phyloP scores from a whole-genome alignment of 768 basidiomycete genomes.

The Coprinopsis sp. region DNA sequence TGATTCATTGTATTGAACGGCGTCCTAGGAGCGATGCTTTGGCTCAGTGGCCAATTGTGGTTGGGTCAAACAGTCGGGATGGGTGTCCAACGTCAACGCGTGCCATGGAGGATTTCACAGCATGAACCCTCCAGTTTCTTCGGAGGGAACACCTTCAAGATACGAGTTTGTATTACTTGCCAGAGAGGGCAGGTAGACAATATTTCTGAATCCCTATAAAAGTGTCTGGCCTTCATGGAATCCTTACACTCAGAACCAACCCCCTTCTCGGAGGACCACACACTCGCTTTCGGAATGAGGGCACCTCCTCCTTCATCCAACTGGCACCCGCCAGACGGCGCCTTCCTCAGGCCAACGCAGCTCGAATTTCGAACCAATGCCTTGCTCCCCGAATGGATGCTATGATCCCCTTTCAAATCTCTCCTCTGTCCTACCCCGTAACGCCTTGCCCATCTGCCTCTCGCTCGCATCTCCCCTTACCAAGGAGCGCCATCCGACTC shows the following conservation, averaged over 20 bases:
- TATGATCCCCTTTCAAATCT: not conserved
- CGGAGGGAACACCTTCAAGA: not conserved
- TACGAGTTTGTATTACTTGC: not conserved
- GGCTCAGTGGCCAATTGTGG: not conserved
- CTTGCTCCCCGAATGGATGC: not conserved
- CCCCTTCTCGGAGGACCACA: too few species aligned
- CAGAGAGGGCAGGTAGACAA: not conserved
- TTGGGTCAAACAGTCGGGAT: not conserved
- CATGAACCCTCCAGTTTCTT: not conserved
- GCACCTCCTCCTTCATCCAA: too few species aligned
- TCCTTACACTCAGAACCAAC: too few species aligned
- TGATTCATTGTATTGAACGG: not conserved
- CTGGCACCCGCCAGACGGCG: too few species aligned
- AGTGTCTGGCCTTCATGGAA: too few species aligned
- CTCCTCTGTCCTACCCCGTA: slow-evolving; percentile 8
- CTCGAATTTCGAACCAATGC: not conserved
- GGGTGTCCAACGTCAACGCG: not conserved
- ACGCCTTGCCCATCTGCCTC: slow-evolving; percentile 19
- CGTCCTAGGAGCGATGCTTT: slow-evolving; percentile 3
- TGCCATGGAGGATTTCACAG: not conserved
- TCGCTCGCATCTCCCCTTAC: slow-evolving; percentile 19
- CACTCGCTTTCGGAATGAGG: too few species aligned
- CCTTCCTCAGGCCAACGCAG: too few species aligned
- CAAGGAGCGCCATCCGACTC: slow-evolving; percentile 52
- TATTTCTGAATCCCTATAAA: too few species aligned